Evolutionary conservation across 148 eudicot species (phyloP), one percentile per base, ranked within the genome.

Genomic region (Cornus suecica): DNA sequence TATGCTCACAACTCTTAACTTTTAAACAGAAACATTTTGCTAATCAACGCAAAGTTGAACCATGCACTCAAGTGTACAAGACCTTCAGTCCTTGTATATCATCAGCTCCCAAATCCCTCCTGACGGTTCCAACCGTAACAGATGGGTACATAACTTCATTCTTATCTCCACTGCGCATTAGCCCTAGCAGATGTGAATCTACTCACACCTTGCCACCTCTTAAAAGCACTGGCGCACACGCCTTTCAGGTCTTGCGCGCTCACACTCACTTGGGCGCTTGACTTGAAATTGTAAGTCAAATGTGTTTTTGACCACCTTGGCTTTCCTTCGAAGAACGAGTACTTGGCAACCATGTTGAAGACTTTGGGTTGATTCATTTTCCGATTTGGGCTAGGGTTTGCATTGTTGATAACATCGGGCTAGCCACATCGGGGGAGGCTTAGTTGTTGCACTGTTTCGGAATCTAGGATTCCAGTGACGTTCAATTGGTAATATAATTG

Each of bases 121-220:
- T 70, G 58, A 8, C 51, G 18, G n/a, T 14, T 18, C 30, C 73
- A 20, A 10, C 31, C 23, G 13, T 7, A 25, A 16, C 13, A 13
- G 63, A n/a, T 27, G 73, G 37, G 16, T 26, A 70, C 73, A 70
- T 70, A 51, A 70, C 51, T 4, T 62, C 31, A 48, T 51, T 61
- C 31, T n/a, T 8, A 51, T 20, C 60, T 8, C 6, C 5, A 42
- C 73, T 69, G 25, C 51, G 73, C 2, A 11, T 25, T 2, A 70
- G 61, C 63, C 73, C 61, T 15, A 70, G 31, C 25, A 70, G 63
- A 70, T 24, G 20, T 70, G 60, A 48, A 70, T 4, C 14, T 23
- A 8, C n/a, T 70, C 60, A 26, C 60, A 3, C 7, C 3, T 10
- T 41, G 26, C 73, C 73, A 70, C 15, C 24, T 51, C n/a, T 51